A percentile compares a stretch with the other conserved stretches of the same genome.
Evolutionary conservation across 768 basidiomycete species (phyloP).

Genomic region (Obba rivulosa): DNA sequence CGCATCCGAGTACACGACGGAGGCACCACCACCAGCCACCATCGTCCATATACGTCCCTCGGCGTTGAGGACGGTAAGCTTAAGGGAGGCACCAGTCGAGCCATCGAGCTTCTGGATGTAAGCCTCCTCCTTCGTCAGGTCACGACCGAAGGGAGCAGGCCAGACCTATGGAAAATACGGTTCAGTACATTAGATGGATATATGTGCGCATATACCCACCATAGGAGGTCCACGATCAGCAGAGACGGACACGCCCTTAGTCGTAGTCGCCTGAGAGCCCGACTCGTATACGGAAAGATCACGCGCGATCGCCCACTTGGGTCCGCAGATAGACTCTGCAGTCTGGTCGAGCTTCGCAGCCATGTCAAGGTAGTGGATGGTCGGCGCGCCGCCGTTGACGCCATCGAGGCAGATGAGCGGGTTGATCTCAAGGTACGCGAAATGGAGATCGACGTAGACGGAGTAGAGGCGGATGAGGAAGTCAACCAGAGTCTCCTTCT

Average conservation of each 20-base stretch:
- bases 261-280: constrained; percentile 36
- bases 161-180: constrained; percentile 43
- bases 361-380: constrained; percentile 97
- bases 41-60: constrained; percentile 99
- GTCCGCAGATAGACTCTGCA: constrained; percentile 95
- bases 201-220: constrained; percentile 37
- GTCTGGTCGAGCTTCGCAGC: constrained; percentile 99
- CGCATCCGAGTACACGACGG: constrained; percentile 66
- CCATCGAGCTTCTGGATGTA: constrained; percentile 98
- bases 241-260: constrained; percentile 47
- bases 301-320: constrained; percentile 97
- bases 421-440: constrained; percentile 99
- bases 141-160: constrained; percentile 95
- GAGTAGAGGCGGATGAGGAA: constrained; percentile 94
- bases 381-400: constrained; percentile 59
- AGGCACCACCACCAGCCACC: constrained; percentile 96
- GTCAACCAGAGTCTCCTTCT: constrained; percentile 90
- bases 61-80: constrained; percentile 92
- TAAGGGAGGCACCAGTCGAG: constrained; percentile 96
- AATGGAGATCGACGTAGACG: constrained; percentile 98
- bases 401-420: constrained; percentile 92
- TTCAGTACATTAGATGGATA: constrained; percentile 6
- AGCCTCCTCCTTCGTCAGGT: constrained; percentile 97
- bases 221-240: constrained; percentile 97
- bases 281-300: constrained; percentile 74